Percentiles rank a stretch among this genome's conserved stretches.
phyloP scores from a whole-genome alignment of 768 basidiomycete genomes.

The Cystobasidium ongulense region DNA sequence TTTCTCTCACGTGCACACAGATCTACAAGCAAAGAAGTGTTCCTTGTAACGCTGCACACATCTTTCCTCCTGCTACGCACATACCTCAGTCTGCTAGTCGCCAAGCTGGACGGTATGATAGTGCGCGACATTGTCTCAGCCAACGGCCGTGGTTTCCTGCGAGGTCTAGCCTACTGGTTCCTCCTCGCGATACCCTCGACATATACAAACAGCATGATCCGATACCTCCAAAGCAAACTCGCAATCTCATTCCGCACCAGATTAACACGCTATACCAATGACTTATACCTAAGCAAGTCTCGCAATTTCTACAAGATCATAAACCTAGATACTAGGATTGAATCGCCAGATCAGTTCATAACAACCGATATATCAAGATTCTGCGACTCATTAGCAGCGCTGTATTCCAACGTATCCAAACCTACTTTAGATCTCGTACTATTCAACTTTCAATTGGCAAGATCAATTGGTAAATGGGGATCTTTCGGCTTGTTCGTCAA shows the following conservation, averaged over 20 bases:
- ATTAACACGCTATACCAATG: conserved; percentile 71
- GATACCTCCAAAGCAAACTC: conserved; percentile 70
- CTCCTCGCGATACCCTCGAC: conserved; percentile 81
- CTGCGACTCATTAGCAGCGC: conserved; percentile 70
- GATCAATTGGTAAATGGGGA: conserved; percentile 76
- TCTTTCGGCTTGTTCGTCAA: conserved; percentile 69
- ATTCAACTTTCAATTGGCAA: conserved; percentile 83
- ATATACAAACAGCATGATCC: conserved; percentile 80
- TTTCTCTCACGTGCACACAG: not conserved
- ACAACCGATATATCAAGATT: conserved; percentile 87
- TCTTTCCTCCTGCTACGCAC: conserved; percentile 78
- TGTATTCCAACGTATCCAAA: conserved; percentile 90
- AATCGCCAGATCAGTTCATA: conserved; percentile 48
- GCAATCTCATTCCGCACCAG: conserved; percentile 73
- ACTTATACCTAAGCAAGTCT: conserved; percentile 68
- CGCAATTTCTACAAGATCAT: conserved; percentile 47
- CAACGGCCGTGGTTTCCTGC: conserved; percentile 70
- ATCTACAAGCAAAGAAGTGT: conserved; percentile 54
- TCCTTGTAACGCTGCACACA: conserved; percentile 68
- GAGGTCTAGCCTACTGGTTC: conserved; percentile 80
- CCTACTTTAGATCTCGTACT: conserved; percentile 81
- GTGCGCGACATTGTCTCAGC: conserved; percentile 82
- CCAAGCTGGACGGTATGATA: conserved; percentile 77
- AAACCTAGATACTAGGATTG: conserved; percentile 40
- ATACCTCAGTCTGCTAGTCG: conserved; percentile 76